Base-by-base conservation (phyloP, 2,329 filamentous ascomycete species). In the Talaromyces sp. region DNA sequence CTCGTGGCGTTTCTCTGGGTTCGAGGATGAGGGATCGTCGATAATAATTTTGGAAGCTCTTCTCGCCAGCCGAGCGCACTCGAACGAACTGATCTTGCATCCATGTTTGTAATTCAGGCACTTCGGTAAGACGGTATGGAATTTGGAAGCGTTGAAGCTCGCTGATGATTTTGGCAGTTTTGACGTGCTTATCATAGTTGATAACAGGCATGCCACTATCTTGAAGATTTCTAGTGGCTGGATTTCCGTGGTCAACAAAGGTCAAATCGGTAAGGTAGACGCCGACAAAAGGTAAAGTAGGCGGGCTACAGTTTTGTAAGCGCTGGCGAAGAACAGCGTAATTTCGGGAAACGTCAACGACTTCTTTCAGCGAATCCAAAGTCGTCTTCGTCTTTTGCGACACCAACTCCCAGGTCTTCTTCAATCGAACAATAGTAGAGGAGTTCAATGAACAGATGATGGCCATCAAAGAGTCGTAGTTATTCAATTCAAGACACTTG, bases 121-220 rank as follows among this genome's bases (percentile, higher is more conserved):
- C 83, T 73, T 95, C 90, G 1, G 86, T 85, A 19, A 99, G 85
- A 7, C 90, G 87, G 76, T 98, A 98, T 0, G 93, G 92, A 22
- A 97, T 91, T 78, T 99, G 95, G 81, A 98, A 98, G 19, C 93
- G 89, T 76, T 99, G 95, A 8, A 99, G 86, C 72, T 98, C 94
- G 68, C 92, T 91, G 72, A 99, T 96, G 74, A 98, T 96, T 79
- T 93, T 95, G 54, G 94, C 93, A 2, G 93, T 98, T 70, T 93
- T 92, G 72, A 89, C 90, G 76, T 98, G 93, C 80, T 98, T 98
- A 83, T 98, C 94, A 72, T 97, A 98, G 79, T 99, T 99, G 83
- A 99, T 92, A 37, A 98, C 91, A 0, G 88, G 87, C 72, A 92
- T 85, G 31, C 87, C 86, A 33, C 82, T 80, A 35, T 88, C 85